Conservation (phyloP, 768 basidiomycete species). For the Trametes villosa region DNA sequence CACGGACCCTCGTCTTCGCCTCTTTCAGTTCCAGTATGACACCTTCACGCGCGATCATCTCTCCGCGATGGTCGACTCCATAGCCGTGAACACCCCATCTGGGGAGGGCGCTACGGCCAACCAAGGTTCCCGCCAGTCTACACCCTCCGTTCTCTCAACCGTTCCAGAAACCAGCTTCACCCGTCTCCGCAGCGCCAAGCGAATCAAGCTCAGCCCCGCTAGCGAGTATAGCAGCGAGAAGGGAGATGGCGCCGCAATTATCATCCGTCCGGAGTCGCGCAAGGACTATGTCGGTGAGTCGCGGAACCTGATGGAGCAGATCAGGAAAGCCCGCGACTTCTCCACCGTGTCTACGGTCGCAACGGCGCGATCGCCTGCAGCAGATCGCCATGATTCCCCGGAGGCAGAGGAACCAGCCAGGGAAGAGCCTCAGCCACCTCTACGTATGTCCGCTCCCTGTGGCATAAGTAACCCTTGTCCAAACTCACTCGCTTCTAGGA, state of each 20-base stretch:
- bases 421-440: neutral
- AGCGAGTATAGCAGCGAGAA: slow-evolving; percentile 57
- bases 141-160: slow-evolving; percentile 41
- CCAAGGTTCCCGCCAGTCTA: slow-evolving; percentile 46
- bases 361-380: slow-evolving; percentile 42
- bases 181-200: slow-evolving; percentile 75
- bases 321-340: slow-evolving; percentile 76
- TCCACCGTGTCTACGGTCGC: slow-evolving; percentile 72
- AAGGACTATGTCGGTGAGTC: slow-evolving; percentile 83
- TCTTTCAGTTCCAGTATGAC: slow-evolving; percentile 96
- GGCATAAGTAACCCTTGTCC: neutral
- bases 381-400: slow-evolving; percentile 5
- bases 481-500: neutral
- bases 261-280: slow-evolving; percentile 55
- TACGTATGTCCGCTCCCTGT: neutral
- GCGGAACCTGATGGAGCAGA: slow-evolving; percentile 76
- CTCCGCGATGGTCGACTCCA: slow-evolving; percentile 92
- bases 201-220: slow-evolving; percentile 75
- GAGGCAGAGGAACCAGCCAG: neutral
- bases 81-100: slow-evolving; percentile 79
- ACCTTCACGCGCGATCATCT: slow-evolving; percentile 95
- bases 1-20: slow-evolving; percentile 76
- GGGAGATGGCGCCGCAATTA: slow-evolving; percentile 49
- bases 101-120: slow-evolving; percentile 47
- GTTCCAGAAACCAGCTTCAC: slow-evolving; percentile 47